Evolutionary conservation across 2,329 filamentous ascomycete species (phyloP), one percentile per base, ranked within the genome.

Genomic region (Nemania bipapillata): DNA sequence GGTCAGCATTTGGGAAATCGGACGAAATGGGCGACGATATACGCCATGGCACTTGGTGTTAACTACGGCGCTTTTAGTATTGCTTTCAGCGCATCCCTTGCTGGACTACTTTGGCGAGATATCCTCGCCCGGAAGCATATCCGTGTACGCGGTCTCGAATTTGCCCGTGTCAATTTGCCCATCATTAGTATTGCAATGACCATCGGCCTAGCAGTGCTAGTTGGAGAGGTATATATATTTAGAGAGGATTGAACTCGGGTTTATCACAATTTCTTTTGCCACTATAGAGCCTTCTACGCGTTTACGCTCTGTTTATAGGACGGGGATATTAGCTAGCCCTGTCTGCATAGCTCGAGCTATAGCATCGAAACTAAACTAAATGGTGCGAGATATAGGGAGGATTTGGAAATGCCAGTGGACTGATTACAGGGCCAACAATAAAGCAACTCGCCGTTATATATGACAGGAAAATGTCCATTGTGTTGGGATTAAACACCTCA

Each of bases 41-140:
- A 93, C 78, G 87, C 86, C 77, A 91, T 93, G 89, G 91, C 91
- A 0, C 80, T 93, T 0, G 90, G 90, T 1, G 89, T 92, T 68
- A 93, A 93, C 77, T 93, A 89, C 66, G 91, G 91, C 3, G 91
- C 91, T 0, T 93, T 92, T 75, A 92, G 90, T 75, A 87, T 88
- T 0, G 89, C 90, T 0, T 92, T 93, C 73, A 91, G 89, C 70
- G 91, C 90, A 0, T 92, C 90, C 0, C 79, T 93, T 1, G 91
- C 91, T 1, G 91, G 91, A 1, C 82, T 93, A 8, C 80, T 93
- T 0, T 93, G 91, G 91, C 84, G 89, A 2, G 90, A 92, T 70
- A 93, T 93, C 20, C 82, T 93, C 0, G 80, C 77, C 0, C 82
- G 90, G 30, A 93, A 93, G 76, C 86, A 91, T 70, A 93, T 93